Evolutionary conservation across 345 rosid species (phyloP).

Genomic region (thale cress (Arabidopsis thaliana)): TAIR10.1 NC_003076.8:24533001-24533500

Average conservation of each 20-base stretch:
- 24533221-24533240: constrained; percentile 26
- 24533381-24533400: constrained; percentile 24
- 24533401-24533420: constrained; percentile 17
- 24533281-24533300: constrained; percentile 50
- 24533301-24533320: constrained; percentile 47
- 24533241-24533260: constrained; percentile 52
- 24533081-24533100: constrained; percentile 45
- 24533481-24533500: neutral
- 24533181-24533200: constrained; percentile 13
- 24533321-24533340: constrained; percentile 41
- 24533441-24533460: neutral
- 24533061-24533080: constrained; percentile 30
- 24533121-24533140: constrained; percentile 27
- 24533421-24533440: constrained; percentile 11
- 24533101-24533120: constrained; percentile 37
- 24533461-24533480: neutral
- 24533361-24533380: neutral
- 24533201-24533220: constrained; percentile 25
- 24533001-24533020: constrained; percentile 30
- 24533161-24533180: constrained; percentile 22
- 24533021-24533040: constrained; percentile 36
- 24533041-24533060: constrained; percentile 41
- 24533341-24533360: constrained; percentile 30
- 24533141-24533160: constrained; percentile 39
- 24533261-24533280: constrained; percentile 52